Conservation (phyloP, 179 eudicot genomes). For the Gypsophila paniculata region DNA sequence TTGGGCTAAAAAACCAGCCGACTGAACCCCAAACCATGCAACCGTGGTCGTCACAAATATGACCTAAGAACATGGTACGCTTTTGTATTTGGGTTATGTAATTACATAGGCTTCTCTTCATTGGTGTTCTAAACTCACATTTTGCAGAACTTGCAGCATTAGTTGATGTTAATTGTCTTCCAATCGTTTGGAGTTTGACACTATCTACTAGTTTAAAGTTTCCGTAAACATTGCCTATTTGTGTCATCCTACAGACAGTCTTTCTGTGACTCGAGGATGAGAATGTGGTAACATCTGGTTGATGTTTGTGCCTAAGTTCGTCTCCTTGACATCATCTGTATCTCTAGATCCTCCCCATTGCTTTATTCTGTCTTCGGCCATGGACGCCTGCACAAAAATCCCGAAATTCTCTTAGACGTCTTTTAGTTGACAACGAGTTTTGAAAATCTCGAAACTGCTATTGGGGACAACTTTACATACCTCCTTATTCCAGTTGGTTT, state of each 20-base stretch:
- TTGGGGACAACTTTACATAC: conserved; percentile 21
- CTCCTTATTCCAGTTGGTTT: conserved; percentile 71
- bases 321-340: conserved; percentile 2
- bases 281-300: conserved; percentile 4
- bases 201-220: background rate
- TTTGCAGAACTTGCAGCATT: background rate
- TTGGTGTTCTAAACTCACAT: background rate
- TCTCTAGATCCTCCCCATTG: conserved; percentile 27
- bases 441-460: background rate
- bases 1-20: too few species aligned
- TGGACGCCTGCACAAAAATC: conserved; percentile 33
- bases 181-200: background rate
- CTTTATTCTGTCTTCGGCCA: conserved; percentile 27
- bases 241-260: background rate
- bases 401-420: background rate
- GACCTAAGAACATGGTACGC: too few species aligned
- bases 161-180: background rate
- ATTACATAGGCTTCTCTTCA: background rate
- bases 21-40: too few species aligned
- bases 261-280: conserved; percentile 7
- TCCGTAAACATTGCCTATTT: background rate
- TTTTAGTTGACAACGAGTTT: background rate
- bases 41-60: too few species aligned
- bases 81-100: too few species aligned
- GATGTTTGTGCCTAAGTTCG: background rate